phyloP scores from a whole-genome alignment of 495 filamentous ascomycete species.

The Terfezia claveryi region DNA sequence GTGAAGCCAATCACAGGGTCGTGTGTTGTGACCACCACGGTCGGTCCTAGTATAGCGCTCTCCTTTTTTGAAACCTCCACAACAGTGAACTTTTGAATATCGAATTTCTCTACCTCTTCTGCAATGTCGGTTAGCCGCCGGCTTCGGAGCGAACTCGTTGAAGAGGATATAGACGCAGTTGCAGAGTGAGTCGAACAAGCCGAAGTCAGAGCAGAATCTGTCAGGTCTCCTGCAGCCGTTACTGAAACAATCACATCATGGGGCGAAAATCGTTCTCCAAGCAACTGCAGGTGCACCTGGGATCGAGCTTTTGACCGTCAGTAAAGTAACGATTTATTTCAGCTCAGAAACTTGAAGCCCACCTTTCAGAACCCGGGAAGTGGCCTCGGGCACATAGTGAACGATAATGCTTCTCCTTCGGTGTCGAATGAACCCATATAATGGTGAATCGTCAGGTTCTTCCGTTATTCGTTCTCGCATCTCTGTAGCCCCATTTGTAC shows the following conservation, averaged over 20 bases:
- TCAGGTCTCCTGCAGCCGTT: slow-evolving; percentile 50
- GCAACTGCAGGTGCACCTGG: slow-evolving; percentile 75
- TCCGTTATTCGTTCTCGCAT: slow-evolving; percentile 51
- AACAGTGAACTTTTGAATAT: slow-evolving; percentile 1
- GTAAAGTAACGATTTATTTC: background rate
- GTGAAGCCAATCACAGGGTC: slow-evolving; percentile 17
- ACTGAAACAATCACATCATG: slow-evolving; percentile 67
- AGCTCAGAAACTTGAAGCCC: slow-evolving; percentile 11
- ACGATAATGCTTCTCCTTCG: slow-evolving; percentile 74
- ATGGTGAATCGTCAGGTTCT: slow-evolving; percentile 62
- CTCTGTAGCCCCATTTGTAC: slow-evolving; percentile 67
- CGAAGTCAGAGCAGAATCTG: slow-evolving; percentile 65
- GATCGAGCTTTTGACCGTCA: slow-evolving; percentile 43
- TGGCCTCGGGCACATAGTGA: slow-evolving; percentile 75
- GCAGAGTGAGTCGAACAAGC: slow-evolving; percentile 80
- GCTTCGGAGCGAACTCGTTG: slow-evolving; percentile 54
- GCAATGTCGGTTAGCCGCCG: slow-evolving; percentile 67
- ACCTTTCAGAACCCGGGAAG: slow-evolving; percentile 84
- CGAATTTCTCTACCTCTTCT: slow-evolving; percentile 41
- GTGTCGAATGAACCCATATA: slow-evolving; percentile 84
- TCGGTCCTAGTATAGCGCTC: slow-evolving; percentile 6
- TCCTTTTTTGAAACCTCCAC: background rate
- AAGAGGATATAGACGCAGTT: slow-evolving; percentile 68
- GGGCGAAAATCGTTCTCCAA: slow-evolving; percentile 68
- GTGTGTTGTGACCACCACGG: slow-evolving; percentile 18